Base-by-base conservation (phyloP, 495 filamentous ascomycete genomes). In the Penicillium cosmopolitanum region DNA sequence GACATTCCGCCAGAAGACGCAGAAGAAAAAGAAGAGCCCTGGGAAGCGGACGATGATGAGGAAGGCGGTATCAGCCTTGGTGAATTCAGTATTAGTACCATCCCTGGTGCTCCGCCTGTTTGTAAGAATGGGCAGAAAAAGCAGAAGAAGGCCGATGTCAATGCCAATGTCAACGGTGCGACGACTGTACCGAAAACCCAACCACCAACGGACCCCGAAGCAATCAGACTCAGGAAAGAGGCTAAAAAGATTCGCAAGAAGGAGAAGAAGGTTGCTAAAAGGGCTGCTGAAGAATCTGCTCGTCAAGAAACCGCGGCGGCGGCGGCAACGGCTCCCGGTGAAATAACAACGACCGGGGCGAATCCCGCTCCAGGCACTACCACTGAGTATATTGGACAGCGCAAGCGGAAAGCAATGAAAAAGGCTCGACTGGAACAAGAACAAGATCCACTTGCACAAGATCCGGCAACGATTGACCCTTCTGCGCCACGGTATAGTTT, bases 181-280 rank as follows among this genome's bases (percentile, higher is more conserved):
- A 35, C 54, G 53, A 35, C 35, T 13, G 36, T 6, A 1, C 28
- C 1, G 28, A 4, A 31, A 31, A 23, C 3, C 11, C 25, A 16
- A 46, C 53, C 28, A 16, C 35, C 40, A 48, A 44, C 33, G 34
- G 18, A 31, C n/a, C 55, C 56, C 5, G 36, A 66, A 33, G 55
- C 57, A 15, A 58, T 35, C 51, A 59, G 50, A 58, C 61, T 51
- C 25, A 60, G 33, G 38, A 61, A 21, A 53, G 65, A 65, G 50
- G 51, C 55, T 33, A 62, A 53, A 35, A 70, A 65, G 31, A 28
- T 51, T 0, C 63, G 63, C 50, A 69, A 68, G 53, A 57, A 55
- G 50, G 63, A 68, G 53, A 64, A 53, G 11, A 52, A 68, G 66
- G 56, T 48, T n/a, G 42, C 51, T 12, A 47, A 31, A 8, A 44